Percentiles rank a stretch among this genome's conserved stretches.
phyloP scores from a whole-genome alignment of 1,139 yeast genomes.

The Kodamaea derodonti region DNA sequence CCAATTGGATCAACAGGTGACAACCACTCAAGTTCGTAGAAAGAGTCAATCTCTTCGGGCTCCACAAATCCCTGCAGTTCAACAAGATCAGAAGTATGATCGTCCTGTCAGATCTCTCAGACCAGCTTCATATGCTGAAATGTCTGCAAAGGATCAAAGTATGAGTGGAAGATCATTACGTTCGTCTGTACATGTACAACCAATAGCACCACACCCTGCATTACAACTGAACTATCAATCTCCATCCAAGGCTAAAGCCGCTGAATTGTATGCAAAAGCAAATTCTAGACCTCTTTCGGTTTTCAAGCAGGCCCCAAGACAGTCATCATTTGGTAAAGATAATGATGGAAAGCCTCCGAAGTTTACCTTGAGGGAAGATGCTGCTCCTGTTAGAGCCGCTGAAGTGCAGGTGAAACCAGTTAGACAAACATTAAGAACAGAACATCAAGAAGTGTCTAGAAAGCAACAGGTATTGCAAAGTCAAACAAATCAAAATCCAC shows the following conservation, averaged over 20 bases:
- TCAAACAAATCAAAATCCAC: constrained; percentile 3
- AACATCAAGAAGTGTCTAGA: constrained; percentile 2
- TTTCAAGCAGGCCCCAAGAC: constrained; percentile 34
- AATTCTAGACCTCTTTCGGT: constrained; percentile 39
- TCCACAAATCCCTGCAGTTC: constrained; percentile 10
- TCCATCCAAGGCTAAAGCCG: constrained; percentile 43
- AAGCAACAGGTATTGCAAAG: constrained; percentile 5
- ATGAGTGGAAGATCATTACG: constrained; percentile 33
- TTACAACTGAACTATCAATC: constrained; percentile 37
- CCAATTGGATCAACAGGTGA: constrained; percentile 18
- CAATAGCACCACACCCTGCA: constrained; percentile 44
- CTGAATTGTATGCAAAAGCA: constrained; percentile 50
- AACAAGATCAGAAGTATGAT: constrained; percentile 1
- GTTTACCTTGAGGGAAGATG: constrained; percentile 4
- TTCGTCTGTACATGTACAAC: constrained; percentile 34
- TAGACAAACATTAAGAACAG: neutral
- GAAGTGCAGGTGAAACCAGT: neutral
- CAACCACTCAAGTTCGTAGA: constrained; percentile 3
- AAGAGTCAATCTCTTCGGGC: constrained; percentile 25
- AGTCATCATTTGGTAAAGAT: constrained; percentile 54
- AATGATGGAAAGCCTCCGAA: constrained; percentile 11
- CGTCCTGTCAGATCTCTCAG: constrained; percentile 25
- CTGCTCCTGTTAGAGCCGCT: neutral
- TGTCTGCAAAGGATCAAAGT: constrained; percentile 12
- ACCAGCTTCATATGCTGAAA: constrained; percentile 25